phyloP scores from a whole-genome alignment of 2,329 filamentous ascomycete species.

The Pyrenochaeta sp. region DNA sequence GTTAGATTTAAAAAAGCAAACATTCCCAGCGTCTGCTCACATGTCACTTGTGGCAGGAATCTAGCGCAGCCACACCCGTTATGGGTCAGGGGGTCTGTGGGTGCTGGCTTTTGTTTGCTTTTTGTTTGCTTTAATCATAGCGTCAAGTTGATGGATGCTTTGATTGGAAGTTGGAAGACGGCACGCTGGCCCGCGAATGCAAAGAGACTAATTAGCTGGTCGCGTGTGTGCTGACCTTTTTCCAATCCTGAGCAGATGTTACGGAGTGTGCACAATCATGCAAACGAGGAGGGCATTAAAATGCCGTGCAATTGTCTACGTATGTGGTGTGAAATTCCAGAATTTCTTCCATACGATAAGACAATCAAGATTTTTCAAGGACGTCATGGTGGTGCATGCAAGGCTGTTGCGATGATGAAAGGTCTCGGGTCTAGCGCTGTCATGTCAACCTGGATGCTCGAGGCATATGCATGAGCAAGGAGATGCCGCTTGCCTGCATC shows the following conservation, averaged over 20 bases:
- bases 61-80: slow-evolving; percentile 10
- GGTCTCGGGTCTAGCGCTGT: too few relatives aligned
- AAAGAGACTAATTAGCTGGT: not conserved
- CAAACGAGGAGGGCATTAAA: not conserved
- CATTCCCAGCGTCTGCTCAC: not conserved
- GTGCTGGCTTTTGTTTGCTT: slow-evolving; percentile 1
- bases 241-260: too few relatives aligned
- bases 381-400: too few relatives aligned
- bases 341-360: too few relatives aligned
- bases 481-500: not conserved
- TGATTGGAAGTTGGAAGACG: not conserved
- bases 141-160: not conserved
- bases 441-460: not conserved
- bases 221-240: not conserved
- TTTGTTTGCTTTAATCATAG: not conserved
- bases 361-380: too few relatives aligned
- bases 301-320: too few relatives aligned
- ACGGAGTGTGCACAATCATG: not conserved
- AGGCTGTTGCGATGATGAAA: too few relatives aligned
- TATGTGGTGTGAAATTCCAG: too few relatives aligned
- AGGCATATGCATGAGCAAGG: not conserved
- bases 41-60: not conserved
- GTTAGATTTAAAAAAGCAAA: slow-evolving; percentile 6
- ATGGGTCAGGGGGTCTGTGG: slow-evolving; percentile 1
- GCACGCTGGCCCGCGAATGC: not conserved